These are phyloP conservation scores for Wickerhamomyces rabaulensis DNA, from an alignment of 805 yeast genomes.

Conservation along the genomic window DNA sequence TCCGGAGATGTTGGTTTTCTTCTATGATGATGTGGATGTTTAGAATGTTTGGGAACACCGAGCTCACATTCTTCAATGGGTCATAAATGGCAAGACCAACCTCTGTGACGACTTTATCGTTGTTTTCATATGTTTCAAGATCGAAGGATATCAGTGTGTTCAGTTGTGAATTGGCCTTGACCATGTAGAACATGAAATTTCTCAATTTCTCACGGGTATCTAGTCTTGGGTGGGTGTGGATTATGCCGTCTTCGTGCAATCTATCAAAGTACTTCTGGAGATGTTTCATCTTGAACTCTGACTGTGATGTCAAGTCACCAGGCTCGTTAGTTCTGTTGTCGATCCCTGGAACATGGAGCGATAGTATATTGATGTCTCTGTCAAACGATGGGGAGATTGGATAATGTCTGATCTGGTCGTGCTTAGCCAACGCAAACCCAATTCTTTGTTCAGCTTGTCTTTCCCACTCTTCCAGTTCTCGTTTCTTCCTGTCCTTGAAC, in stretches of 20 bases:
- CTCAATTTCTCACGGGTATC: background rate
- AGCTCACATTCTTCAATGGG: constrained; percentile 13
- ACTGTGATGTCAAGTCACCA: background rate
- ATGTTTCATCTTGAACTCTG: background rate
- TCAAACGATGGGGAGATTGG: background rate
- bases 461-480: background rate
- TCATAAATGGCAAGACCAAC: constrained; percentile 15
- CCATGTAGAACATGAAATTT: background rate
- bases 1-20: constrained; percentile 34
- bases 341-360: background rate
- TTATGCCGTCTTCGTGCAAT: background rate
- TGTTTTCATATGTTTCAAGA: constrained; percentile 1
- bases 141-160: constrained; percentile 1
- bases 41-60: constrained; percentile 9
- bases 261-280: background rate
- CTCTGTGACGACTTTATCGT: constrained; percentile 6
- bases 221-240: background rate
- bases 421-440: background rate
- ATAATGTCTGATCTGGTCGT: background rate
- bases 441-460: background rate
- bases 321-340: background rate
- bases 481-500: background rate
- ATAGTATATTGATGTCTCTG: background rate
- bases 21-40: constrained; percentile 33
- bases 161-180: background rate